Evolutionary conservation across 805 yeast species (phyloP), one percentile per base, ranked within the genome.

Genomic region (Soucietia sequanensis): DNA sequence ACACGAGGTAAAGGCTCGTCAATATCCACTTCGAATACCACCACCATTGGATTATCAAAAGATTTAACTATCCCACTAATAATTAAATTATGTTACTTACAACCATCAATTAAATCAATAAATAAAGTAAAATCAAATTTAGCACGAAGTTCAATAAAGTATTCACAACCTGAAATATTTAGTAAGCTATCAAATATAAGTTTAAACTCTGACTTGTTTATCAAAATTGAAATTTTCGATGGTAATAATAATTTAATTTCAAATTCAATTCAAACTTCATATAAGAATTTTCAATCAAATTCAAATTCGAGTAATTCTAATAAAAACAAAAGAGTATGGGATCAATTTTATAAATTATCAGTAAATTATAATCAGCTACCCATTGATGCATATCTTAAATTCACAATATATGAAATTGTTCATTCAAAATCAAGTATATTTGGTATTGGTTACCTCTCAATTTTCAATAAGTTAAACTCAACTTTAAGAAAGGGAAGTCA

Each of bases 401-500:
- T 93, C 16, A 68, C 75, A 2, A 45, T 89, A 2, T 84, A 81
- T 76, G 95, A 85, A 43, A 81, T 77, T 39, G 74, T 75, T 20
- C 77, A 80, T 6, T 75, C 80, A 0, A 58, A 62, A 4, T 63
- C 71, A 5, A 62, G 58, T 16, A 60, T 75, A 0, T 81, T 85
- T 56, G 93, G 89, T 5, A 61, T 68, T 0, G 75, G 90, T 1
- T 72, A 72, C 23, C 54, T 86, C 1, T 56, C 70, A 2, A 50
- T 90, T 3, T 91, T 86, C 58, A 75, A 79, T 47, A 51, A 56
- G 20, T 34, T 38, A 0, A 58, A 77, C 34, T 73, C 79, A 36
- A 73, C 86, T 1, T 58, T 91, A 47, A 72, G 82, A 35, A 77
- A 76, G 42, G 96, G 97, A 0, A 65, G 80, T 20, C 95, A 85